Conservation (phyloP, 2,329 filamentous ascomycete genomes). For the Pezicula rhizophila region DNA sequence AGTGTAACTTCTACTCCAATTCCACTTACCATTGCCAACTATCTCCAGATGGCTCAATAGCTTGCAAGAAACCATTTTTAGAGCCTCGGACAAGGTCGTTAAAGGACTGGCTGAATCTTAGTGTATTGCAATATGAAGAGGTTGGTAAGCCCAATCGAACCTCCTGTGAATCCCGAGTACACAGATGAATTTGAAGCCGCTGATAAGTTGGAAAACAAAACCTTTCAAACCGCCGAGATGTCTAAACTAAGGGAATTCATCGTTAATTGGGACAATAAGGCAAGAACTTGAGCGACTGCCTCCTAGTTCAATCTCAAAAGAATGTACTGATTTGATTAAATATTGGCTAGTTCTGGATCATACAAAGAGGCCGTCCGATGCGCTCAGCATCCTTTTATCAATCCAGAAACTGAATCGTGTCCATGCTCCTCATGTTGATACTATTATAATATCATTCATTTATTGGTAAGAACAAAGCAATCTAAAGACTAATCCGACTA, state of each 20-base stretch:
- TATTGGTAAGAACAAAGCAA: no score
- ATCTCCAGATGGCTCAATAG: constrained; percentile 12
- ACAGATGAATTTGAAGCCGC: background rate
- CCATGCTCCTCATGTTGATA: no score
- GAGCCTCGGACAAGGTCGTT: constrained; percentile 14
- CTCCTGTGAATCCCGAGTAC: constrained; percentile 5
- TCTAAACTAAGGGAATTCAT: background rate
- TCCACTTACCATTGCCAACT: no score
- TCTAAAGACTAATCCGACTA: no score
- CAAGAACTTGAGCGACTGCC: constrained; percentile 8
- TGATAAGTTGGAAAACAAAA: background rate
- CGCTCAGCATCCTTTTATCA: background rate
- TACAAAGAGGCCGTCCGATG: constrained; percentile 5
- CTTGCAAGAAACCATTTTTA: constrained; percentile 16
- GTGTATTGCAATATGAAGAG: constrained; percentile 20
- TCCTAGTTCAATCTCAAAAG: constrained; percentile 4
- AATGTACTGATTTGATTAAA: constrained; percentile 8
- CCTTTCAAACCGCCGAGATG: background rate
- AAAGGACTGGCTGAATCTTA: constrained; percentile 15
- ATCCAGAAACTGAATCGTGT: no score
- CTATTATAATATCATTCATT: no score
- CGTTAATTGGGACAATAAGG: constrained; percentile 3
- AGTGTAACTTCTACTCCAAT: background rate
- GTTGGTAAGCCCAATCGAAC: constrained; percentile 13
- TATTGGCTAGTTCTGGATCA: constrained; percentile 10